Evolutionary conservation across 768 basidiomycete species (phyloP).

Genomic region (Xerocomellus dryophilus): DNA sequence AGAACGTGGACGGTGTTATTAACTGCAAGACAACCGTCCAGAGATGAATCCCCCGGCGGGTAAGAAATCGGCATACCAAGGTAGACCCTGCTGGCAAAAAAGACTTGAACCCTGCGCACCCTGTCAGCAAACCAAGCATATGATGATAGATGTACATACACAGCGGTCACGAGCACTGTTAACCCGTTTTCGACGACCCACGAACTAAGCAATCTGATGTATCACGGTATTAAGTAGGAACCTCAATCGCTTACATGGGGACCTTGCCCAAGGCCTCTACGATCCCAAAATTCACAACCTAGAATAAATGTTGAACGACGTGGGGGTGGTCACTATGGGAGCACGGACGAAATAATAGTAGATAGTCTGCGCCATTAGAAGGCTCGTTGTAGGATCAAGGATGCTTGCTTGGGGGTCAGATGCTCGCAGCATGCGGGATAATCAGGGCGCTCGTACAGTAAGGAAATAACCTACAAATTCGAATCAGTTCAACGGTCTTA

Average conservation of each 20-base stretch:
- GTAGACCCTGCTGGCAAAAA: constrained; percentile 12
- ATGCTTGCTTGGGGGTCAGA: constrained; percentile 10
- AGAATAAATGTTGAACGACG: not conserved
- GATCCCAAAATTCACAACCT: constrained; percentile 16
- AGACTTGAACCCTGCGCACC: constrained; percentile 11
- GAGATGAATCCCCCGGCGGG: not conserved
- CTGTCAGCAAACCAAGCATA: not conserved
- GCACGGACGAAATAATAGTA: constrained; percentile 20
- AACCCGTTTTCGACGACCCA: constrained; percentile 18
- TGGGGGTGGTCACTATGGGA: not conserved
- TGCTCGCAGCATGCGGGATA: not conserved
- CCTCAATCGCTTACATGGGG: constrained; percentile 6
- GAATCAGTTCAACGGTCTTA: not conserved
- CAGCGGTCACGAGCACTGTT: constrained; percentile 13
- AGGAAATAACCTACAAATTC: constrained; percentile 8
- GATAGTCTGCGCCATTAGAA: constrained; percentile 18
- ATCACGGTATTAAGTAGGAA: not conserved
- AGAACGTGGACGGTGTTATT: not conserved
- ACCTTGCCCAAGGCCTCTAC: constrained; percentile 2
- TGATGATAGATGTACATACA: constrained; percentile 5
- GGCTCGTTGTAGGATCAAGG: constrained; percentile 16
- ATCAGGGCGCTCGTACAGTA: constrained; percentile 10
- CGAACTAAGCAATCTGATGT: constrained; percentile 1
- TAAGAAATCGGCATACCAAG: constrained; percentile 2
- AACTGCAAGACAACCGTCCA: constrained; percentile 3